These are phyloP conservation scores for Tarenaya hassleriana DNA, from an alignment of 345 rosid genomes.

Conservation along the genomic window DNA sequence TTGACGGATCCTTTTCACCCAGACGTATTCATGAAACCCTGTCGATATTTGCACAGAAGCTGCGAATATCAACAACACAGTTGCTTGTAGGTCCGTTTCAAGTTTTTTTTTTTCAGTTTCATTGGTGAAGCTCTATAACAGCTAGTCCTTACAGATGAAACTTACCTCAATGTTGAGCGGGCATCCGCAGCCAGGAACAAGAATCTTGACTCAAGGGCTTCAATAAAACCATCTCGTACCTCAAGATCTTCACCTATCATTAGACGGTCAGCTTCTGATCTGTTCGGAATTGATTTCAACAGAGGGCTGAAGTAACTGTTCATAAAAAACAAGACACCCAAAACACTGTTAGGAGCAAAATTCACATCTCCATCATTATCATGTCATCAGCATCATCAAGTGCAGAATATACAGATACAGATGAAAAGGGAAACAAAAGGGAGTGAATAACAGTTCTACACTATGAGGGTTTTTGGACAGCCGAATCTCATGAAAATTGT, in stretches of 20 bases:
- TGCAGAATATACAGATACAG: neutral
- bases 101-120: neutral
- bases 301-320: slow-evolving; percentile 89
- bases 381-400: neutral
- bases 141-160: neutral
- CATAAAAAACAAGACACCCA: slow-evolving; percentile 15
- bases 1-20: neutral
- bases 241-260: slow-evolving; percentile 60
- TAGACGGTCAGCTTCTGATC: slow-evolving; percentile 44
- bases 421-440: too few relatives aligned
- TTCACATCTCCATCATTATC: neutral
- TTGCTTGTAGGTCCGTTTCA: neutral
- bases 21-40: neutral
- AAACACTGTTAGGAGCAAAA: slow-evolving; percentile 8
- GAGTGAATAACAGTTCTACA: too few relatives aligned
- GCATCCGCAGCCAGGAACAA: slow-evolving; percentile 95
- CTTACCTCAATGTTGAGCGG: slow-evolving; percentile 72
- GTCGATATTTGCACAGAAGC: neutral
- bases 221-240: slow-evolving; percentile 57
- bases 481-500: too few relatives aligned
- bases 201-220: slow-evolving; percentile 73
- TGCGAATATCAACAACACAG: slow-evolving; percentile 5
- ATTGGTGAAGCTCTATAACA: neutral
- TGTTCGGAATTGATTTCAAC: slow-evolving; percentile 55
- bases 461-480: neutral